Conservation (phyloP, 441 rosid genomes). For the Dalechampia spathulata region DNA sequence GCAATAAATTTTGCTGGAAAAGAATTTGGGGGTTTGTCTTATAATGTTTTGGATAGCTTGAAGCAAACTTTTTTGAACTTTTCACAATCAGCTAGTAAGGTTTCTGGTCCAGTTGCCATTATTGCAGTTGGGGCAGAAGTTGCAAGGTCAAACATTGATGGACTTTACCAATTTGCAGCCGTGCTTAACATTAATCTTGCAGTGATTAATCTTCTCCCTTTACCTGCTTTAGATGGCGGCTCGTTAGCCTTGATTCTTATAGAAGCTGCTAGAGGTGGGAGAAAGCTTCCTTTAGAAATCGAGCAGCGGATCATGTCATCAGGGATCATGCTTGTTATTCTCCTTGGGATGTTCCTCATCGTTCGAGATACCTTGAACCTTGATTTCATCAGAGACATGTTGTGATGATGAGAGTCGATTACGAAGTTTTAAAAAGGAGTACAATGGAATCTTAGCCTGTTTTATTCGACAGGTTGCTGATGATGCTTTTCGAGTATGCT, state of each 20-base stretch:
- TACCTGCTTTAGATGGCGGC: conserved; percentile 98
- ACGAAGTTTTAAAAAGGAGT: conserved; percentile 3
- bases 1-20: conserved; percentile 56
- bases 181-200: conserved; percentile 85
- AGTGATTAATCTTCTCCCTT: conserved; percentile 80
- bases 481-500: conserved; percentile 16
- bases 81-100: conserved; percentile 83
- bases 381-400: conserved; percentile 71
- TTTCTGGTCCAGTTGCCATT: conserved; percentile 92
- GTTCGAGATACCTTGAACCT: conserved; percentile 83
- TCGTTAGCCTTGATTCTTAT: conserved; percentile 66
- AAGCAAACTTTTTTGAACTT: conserved; percentile 81
- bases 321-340: conserved; percentile 69
- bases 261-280: conserved; percentile 83
- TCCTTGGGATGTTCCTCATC: conserved; percentile 73
- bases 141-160: conserved; percentile 82
- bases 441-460: neutral
- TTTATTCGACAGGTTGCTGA: conserved; percentile 2
- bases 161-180: conserved; percentile 92
- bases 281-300: conserved; percentile 77
- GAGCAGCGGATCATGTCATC: conserved; percentile 94
- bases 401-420: conserved; percentile 29
- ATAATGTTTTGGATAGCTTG: conserved; percentile 70
- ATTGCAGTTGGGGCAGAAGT: conserved; percentile 98
- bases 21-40: conserved; percentile 68